Conservation (phyloP, 192 early-diverging fungal species). For the Physocladia obscura region DNA sequence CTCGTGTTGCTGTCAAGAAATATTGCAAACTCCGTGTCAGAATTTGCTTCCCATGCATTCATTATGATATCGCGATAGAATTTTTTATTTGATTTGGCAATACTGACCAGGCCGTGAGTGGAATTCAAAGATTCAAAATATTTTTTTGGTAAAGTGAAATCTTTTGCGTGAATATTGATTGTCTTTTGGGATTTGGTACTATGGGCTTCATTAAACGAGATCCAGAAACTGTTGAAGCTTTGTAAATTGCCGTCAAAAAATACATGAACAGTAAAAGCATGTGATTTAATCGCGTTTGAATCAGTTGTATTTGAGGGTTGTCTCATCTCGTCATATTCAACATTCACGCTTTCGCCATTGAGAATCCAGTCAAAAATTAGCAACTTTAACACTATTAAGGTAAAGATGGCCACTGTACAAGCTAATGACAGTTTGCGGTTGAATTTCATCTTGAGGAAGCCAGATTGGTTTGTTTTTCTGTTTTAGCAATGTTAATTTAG, state of each 20-base stretch:
- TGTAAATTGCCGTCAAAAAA: neutral
- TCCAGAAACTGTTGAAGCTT: constrained; percentile 8
- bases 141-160: neutral
- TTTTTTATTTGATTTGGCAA: neutral
- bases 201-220: neutral
- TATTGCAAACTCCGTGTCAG: constrained; percentile 7
- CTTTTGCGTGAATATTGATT: constrained; percentile 14
- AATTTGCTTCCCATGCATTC: constrained; percentile 23
- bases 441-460: too few relatives aligned
- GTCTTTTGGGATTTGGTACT: neutral
- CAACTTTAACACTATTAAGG: too few relatives aligned
- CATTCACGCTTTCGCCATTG: too few relatives aligned
- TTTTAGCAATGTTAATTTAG: too few relatives aligned
- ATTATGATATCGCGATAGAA: neutral
- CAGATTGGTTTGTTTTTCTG: too few relatives aligned
- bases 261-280: too few relatives aligned
- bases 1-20: constrained; percentile 28
- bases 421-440: too few relatives aligned
- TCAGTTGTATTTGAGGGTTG: too few relatives aligned
- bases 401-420: too few relatives aligned
- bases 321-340: too few relatives aligned
- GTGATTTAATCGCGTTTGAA: too few relatives aligned
- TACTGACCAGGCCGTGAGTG: neutral
- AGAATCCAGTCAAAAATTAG: too few relatives aligned
- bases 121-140: neutral